Evolutionary conservation across 2,329 filamentous ascomycete genomes (phyloP).

Genomic region (Alternaria sp.): DNA sequence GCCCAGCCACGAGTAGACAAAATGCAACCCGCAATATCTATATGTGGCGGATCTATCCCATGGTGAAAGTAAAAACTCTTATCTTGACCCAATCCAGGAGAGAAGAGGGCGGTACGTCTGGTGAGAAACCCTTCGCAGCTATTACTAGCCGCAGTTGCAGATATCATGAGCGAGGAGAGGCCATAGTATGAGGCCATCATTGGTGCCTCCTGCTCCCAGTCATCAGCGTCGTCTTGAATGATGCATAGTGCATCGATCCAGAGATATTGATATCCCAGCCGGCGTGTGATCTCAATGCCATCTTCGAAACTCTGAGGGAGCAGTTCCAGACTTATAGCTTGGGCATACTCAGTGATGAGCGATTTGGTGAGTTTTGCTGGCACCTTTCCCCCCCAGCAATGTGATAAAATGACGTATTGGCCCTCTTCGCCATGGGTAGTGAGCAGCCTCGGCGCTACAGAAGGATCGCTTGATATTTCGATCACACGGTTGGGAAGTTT

Average conservation of each 20-base stretch:
- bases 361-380: not conserved
- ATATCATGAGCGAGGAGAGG: not conserved
- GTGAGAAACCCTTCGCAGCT: not conserved
- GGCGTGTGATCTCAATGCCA: not conserved
- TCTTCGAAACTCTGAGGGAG: not conserved
- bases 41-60: not conserved
- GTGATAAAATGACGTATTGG: not conserved
- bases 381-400: not conserved
- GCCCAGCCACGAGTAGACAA: not conserved
- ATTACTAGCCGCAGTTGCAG: not conserved
- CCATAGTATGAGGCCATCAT: not conserved
- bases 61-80: not conserved
- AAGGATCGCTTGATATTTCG: not conserved
- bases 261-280: not conserved
- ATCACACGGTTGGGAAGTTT: not conserved
- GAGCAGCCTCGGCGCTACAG: not conserved
- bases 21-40: not conserved
- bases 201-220: not conserved
- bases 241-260: conserved; percentile 1
- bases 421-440: not conserved
- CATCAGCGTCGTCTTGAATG: not conserved
- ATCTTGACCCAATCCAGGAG: not conserved
- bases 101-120: not conserved
- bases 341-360: not conserved
- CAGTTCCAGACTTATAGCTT: not conserved